A percentile compares a stretch with the other conserved stretches of the same genome.
These are phyloP conservation scores for Dothistroma pini DNA, from an alignment of 2,329 filamentous ascomycete genomes.

Conservation along the genomic window DNA sequence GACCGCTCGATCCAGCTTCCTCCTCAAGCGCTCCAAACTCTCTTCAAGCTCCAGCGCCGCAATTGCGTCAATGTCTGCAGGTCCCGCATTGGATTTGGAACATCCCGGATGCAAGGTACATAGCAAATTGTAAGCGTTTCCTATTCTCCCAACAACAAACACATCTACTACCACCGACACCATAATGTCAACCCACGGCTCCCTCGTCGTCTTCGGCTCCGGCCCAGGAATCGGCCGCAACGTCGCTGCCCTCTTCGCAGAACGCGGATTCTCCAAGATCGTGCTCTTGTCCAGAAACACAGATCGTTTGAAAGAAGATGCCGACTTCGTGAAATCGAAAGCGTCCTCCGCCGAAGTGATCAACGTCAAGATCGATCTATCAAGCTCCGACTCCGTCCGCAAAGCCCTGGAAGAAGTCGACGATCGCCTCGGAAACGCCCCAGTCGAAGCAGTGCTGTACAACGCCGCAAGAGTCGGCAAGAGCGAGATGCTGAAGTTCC, in stretches of 20 bases:
- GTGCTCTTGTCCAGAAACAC: constrained; percentile 26
- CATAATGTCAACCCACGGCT: constrained; percentile 14
- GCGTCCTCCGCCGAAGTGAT: constrained; percentile 31
- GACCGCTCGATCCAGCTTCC: neutral
- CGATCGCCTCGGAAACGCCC: constrained; percentile 33
- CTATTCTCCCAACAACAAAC: no score
- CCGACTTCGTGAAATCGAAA: constrained; percentile 18
- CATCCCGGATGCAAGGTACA: neutral
- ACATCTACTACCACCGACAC: neutral
- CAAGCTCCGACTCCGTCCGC: constrained; percentile 37
- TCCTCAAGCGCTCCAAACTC: neutral
- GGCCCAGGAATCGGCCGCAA: constrained; percentile 32
- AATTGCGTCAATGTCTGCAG: neutral
- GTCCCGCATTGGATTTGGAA: neutral
- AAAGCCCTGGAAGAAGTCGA: constrained; percentile 40
- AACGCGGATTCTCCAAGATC: constrained; percentile 26
- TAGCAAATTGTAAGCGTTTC: neutral
- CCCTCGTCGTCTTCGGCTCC: constrained; percentile 30
- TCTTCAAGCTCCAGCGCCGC: neutral
- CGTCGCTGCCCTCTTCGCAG: constrained; percentile 28
- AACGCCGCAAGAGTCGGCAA: constrained; percentile 48
- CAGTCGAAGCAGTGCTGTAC: constrained; percentile 47
- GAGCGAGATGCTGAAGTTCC: constrained; percentile 40
- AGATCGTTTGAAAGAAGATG: constrained; percentile 25
- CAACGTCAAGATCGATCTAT: constrained; percentile 43